Conservation (phyloP, 768 basidiomycete genomes). For the Plicaturopsis crispa region DNA sequence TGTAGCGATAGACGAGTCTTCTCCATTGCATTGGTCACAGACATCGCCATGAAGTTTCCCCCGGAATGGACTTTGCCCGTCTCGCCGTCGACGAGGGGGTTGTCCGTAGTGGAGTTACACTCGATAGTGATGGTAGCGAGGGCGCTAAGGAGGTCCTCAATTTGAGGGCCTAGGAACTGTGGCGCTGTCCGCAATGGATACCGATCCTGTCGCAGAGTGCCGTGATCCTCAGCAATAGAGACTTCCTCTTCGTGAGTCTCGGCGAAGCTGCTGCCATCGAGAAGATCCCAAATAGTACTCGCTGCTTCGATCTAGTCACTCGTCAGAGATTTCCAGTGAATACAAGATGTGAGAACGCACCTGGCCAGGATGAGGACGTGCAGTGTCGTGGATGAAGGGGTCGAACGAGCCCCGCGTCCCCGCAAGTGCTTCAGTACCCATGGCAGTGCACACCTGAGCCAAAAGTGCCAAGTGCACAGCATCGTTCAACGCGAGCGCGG, state of each 20-base stretch:
- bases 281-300: constrained; percentile 49
- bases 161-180: constrained; percentile 75
- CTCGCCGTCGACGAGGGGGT: constrained; percentile 69
- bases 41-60: constrained; percentile 63
- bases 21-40: constrained; percentile 38
- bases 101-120: constrained; percentile 80
- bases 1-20: constrained; percentile 54
- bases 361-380: constrained; percentile 79
- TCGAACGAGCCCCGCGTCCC: constrained; percentile 60
- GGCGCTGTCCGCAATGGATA: constrained; percentile 62
- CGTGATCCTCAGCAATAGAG: constrained; percentile 55
- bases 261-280: constrained; percentile 57
- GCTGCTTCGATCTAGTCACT: constrained; percentile 51
- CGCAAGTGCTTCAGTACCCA: constrained; percentile 71
- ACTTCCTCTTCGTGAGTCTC: constrained; percentile 56
- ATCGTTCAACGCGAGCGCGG: constrained; percentile 63
- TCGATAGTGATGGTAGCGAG: constrained; percentile 55
- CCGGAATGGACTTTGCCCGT: constrained; percentile 64
- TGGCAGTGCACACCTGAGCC: constrained; percentile 68
- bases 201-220: constrained; percentile 68
- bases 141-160: constrained; percentile 66
- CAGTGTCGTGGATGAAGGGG: constrained; percentile 65
- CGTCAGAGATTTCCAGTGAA: not conserved
- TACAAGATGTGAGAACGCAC: constrained; percentile 16
- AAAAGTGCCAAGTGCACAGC: constrained; percentile 54